Base-by-base conservation (phyloP, 2,329 filamentous ascomycete genomes). In the Aureobasidium vineae region DNA sequence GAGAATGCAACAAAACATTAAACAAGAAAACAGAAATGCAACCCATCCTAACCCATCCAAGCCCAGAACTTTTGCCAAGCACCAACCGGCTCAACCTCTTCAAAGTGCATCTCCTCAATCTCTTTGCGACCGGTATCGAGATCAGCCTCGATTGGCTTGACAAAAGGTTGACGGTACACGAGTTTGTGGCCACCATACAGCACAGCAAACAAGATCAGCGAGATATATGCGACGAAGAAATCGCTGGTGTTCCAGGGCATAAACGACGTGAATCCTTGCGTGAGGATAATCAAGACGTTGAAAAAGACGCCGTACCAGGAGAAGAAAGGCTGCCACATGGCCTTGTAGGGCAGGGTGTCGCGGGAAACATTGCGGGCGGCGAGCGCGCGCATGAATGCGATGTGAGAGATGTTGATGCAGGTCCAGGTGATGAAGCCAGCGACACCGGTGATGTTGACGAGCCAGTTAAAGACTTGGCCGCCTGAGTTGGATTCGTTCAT, bases 181-280 rank as follows among this genome's bases (percentile, higher is more conserved):
- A 88, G 84, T 76, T 94, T 95, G 87, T 89, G 93, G 7, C 84
- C 85, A 4, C 88, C 53, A 74, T 86, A 93, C 2, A 94, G 77
- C 0, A 87, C 70, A 0, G 89, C 90, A 72, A 90, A 52, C 49
- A 52, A 91, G 2, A 92, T 77, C 6, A 84, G 84, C 57, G 93
- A 84, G 82, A 88, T 85, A 75, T 93, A 93, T 3, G 77, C 79
- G 75, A 92, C 91, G 28, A 95, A 77, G 74, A 95, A 95, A 7
- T 84, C 86, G 8, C 87, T 83, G 0, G 90, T 74, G 68, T 86
- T 82, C 91, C 89, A 94, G 5, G 83, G 82, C 3, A 79, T 75
- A 49, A 79, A 79, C 0, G 76, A 75, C 4, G 76, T 78, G 68
- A 79, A 79, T 16, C 3, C 81, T 82, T 0, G 88, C 85, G 77